These are phyloP conservation scores for Diaporthe destruens DNA, from an alignment of 2,329 filamentous ascomycete species.

Conservation along the genomic window DNA sequence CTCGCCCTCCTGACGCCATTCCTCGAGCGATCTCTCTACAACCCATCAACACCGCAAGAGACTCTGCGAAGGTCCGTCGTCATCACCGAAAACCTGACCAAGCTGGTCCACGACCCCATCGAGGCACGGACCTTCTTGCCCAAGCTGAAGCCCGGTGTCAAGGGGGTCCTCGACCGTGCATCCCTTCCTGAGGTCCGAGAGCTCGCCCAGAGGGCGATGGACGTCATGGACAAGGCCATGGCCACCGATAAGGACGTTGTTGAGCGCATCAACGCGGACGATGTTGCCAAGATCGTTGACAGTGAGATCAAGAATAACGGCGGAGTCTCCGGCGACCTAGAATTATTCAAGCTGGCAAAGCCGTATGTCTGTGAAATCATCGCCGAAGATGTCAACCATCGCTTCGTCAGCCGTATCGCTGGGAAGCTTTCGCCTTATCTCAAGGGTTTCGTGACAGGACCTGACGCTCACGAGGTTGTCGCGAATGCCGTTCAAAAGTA, in stretches of 20 bases:
- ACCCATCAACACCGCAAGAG: constrained; percentile 90
- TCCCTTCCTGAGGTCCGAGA: constrained; percentile 96
- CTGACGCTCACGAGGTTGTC: constrained; percentile 71
- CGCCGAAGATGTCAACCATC: constrained; percentile 87
- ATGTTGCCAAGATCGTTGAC: constrained; percentile 81
- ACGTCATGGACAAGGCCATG: constrained; percentile 96
- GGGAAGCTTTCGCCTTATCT: constrained; percentile 81
- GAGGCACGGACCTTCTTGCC: constrained; percentile 96
- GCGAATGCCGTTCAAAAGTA: constrained; percentile 80
- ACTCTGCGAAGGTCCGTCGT: constrained; percentile 95
- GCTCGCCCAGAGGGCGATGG: constrained; percentile 83
- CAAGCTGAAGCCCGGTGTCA: constrained; percentile 93
- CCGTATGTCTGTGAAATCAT: constrained; percentile 87
- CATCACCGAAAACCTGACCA: constrained; percentile 97
- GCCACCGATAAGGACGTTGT: constrained; percentile 74
- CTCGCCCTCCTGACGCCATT: constrained; percentile 94
- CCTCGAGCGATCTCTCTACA: constrained; percentile 93
- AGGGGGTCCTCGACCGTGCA: constrained; percentile 86
- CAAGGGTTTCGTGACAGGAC: constrained; percentile 73
- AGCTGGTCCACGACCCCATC: constrained; percentile 94
- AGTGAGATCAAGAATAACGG: constrained; percentile 79
- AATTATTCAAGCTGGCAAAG: constrained; percentile 76
- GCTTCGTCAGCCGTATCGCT: constrained; percentile 80
- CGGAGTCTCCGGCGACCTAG: constrained; percentile 71
- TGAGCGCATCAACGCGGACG: constrained; percentile 76